These are phyloP conservation scores for Pseudogymnoascus sp. DNA, from an alignment of 2,329 filamentous ascomycete genomes.

Conservation along the genomic window DNA sequence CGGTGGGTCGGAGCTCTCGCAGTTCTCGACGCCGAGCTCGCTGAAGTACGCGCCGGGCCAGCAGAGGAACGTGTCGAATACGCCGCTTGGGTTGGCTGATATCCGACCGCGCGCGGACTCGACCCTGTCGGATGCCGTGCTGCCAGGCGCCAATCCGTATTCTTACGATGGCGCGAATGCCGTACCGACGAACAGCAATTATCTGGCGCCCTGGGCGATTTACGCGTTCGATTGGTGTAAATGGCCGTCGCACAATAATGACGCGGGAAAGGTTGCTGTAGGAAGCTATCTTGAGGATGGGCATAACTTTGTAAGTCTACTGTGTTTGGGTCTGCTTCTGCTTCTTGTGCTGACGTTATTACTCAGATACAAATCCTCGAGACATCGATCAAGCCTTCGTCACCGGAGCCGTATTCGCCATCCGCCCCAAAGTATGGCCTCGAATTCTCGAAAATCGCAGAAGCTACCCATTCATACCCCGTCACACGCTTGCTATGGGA, in stretches of 20 bases:
- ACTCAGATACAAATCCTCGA: conserved; percentile 91
- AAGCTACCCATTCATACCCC: conserved; percentile 95
- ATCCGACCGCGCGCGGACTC: conserved; percentile 83
- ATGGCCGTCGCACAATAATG: conserved; percentile 74
- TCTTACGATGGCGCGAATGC: conserved; percentile 60
- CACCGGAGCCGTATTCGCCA: conserved; percentile 59
- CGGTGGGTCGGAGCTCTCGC: conserved; percentile 42
- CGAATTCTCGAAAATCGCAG: conserved; percentile 87
- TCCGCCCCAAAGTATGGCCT: conserved; percentile 67
- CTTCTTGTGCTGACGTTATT: neutral
- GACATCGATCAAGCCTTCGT: conserved; percentile 66
- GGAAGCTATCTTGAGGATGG: conserved; percentile 97
- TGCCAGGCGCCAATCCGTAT: conserved; percentile 47
- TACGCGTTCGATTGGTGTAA: conserved; percentile 99
- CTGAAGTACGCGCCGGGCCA: conserved; percentile 48
- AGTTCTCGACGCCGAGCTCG: conserved; percentile 53
- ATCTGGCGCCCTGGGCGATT: conserved; percentile 86
- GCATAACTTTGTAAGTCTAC: conserved; percentile 76
- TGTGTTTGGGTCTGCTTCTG: neutral
- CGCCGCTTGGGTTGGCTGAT: conserved; percentile 82
- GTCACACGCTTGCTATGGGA: conserved; percentile 95
- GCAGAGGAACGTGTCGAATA: conserved; percentile 65
- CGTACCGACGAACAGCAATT: conserved; percentile 74
- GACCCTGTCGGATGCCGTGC: conserved; percentile 59
- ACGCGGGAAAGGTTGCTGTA: conserved; percentile 85